Evolutionary conservation across 2,329 filamentous ascomycete genomes (phyloP), one percentile per base, ranked within the genome.

Genomic region (Hypoxylon sp.): DNA sequence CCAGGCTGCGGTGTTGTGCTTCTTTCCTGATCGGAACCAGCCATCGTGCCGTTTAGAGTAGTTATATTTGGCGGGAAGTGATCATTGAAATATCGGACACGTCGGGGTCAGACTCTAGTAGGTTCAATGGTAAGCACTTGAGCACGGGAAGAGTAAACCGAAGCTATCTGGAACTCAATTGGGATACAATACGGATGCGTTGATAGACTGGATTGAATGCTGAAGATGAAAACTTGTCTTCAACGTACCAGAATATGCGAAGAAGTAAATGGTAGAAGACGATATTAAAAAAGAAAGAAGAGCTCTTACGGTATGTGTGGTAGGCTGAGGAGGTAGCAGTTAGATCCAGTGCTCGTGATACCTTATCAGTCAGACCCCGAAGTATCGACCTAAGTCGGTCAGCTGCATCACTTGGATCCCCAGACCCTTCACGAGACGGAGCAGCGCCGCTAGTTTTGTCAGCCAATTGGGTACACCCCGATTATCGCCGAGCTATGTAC

Each of bases 1-100:
- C 70, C 73, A 67, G 68, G 75, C 44, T 74, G 76, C 44, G 79
- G 78, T 55, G 78, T 77, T 54, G 77, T 76, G 75, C 80, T 81
- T 73, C 71, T 79, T 77, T 76, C 78, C 77, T 73, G 80, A 77
- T 70, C 82, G 76, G 70, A 80, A 78, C 72, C 72, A 29, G 76
- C 68, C 77, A 79, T 79, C 57, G 51, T 73, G 54, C 56, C 47
- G 65, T 50, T 62, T 60, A 56, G 54, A 53, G 44, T 60, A 61
- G 53, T 37, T 58, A 31, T 58, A 24, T 50, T 37, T 60, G 42
- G 24, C 15, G 50, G 19, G 35, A 53, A 56, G 37, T 37, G 21
- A 60, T 42, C 68, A 68, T 69, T 58, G 62, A 70, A 47, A 29
- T 54, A 46, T 62, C 47, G 44, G 46, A 54, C 32, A 37, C 46